These are phyloP conservation scores for Diplosphaera chodatii DNA, from an alignment of 139 green algal genomes.

Conservation along the genomic window DNA sequence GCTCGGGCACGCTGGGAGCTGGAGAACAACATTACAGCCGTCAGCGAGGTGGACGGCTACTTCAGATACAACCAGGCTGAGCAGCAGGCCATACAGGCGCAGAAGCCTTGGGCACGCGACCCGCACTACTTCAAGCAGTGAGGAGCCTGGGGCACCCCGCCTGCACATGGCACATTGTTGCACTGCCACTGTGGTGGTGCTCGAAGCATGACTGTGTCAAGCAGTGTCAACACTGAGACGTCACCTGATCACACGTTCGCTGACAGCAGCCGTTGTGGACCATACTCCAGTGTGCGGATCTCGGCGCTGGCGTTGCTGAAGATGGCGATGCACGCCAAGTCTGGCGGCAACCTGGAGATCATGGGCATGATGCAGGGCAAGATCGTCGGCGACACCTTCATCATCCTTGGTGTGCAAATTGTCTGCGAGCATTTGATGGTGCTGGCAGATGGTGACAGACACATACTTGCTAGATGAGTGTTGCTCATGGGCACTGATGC, in stretches of 20 bases:
- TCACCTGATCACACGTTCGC: no score
- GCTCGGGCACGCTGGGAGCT: conserved; percentile 77
- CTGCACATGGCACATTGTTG: no score
- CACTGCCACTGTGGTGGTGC: background rate
- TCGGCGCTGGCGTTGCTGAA: conserved; percentile 94
- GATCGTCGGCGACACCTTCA: conserved; percentile 72
- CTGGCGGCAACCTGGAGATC: conserved; percentile 89
- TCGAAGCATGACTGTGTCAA: no score
- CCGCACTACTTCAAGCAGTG: conserved; percentile 85
- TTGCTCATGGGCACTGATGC: no score
- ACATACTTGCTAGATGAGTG: no score
- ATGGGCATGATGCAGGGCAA: conserved; percentile 98
- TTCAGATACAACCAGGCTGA: conserved; percentile 72
- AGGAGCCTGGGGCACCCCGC: background rate
- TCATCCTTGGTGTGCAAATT: conserved; percentile 55
- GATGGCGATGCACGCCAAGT: conserved; percentile 94
- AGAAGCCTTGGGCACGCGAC: conserved; percentile 84
- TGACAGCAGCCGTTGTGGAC: no score
- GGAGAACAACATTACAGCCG: conserved; percentile 78
- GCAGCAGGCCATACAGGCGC: conserved; percentile 52
- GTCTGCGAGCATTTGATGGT: no score
- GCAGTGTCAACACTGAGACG: no score
- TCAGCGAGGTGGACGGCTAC: conserved; percentile 47
- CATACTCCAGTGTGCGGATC: conserved; percentile 81
- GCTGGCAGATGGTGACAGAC: no score